These are phyloP conservation scores for Epichloe sibirici DNA, from an alignment of 2,329 filamentous ascomycete species.

Conservation along the genomic window DNA sequence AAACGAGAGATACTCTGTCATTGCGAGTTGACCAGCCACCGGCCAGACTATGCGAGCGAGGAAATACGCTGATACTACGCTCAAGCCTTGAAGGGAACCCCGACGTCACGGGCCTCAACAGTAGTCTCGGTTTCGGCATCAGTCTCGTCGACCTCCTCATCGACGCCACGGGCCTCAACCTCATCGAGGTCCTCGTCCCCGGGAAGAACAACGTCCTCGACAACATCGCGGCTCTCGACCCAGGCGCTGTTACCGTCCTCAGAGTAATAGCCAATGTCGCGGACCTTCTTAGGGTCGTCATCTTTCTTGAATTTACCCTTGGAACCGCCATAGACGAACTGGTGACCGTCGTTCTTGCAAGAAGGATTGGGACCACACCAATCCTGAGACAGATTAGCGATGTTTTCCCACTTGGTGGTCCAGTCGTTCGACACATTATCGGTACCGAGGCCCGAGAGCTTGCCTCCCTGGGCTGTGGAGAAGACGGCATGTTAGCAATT, in stretches of 20 bases:
- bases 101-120: not conserved
- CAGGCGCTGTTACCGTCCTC: not conserved
- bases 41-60: not conserved
- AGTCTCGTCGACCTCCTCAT: not conserved
- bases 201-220: not conserved
- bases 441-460: not conserved
- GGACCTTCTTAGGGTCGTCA: not conserved
- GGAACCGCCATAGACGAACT: not conserved
- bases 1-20: not conserved
- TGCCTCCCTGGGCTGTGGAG: not conserved
- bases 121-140: not conserved
- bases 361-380: not conserved
- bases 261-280: not conserved
- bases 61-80: not conserved
- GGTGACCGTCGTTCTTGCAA: constrained; percentile 1
- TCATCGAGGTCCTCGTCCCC: not conserved
- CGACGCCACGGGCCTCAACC: not conserved
- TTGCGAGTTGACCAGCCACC: not conserved
- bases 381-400: not conserved
- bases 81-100: not conserved
- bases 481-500: not conserved
- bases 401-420: not conserved
- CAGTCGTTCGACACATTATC: not conserved
- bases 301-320: not conserved
- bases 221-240: not conserved